phyloP scores from a whole-genome alignment of 305 asterid genomes.

The Nicotiana rustica region DNA sequence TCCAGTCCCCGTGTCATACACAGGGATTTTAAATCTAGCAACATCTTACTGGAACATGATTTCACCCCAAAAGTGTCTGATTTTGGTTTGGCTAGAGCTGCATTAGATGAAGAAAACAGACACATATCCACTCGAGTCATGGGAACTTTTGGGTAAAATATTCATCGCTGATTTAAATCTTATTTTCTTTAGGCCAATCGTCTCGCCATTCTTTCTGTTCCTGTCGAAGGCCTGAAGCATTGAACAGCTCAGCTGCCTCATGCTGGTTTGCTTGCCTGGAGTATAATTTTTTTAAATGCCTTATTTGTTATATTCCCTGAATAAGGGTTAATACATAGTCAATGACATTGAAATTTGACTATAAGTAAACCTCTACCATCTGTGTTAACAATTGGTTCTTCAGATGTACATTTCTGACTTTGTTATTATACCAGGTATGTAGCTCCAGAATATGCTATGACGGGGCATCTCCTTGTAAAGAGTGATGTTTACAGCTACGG shows the following conservation, averaged over 20 bases:
- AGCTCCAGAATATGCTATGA: constrained; percentile 99
- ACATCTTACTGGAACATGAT: constrained; percentile 87
- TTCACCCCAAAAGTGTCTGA: constrained; percentile 95
- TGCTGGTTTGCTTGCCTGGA: constrained; percentile 11
- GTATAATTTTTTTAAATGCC: constrained; percentile 6
- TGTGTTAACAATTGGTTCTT: not conserved
- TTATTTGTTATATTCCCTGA: not conserved
- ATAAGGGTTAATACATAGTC: not conserved
- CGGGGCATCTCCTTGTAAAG: constrained; percentile 96
- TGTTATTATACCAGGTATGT: constrained; percentile 63
- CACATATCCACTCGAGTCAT: constrained; percentile 97
- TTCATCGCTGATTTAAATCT: not conserved
- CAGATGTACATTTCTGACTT: constrained; percentile 31
- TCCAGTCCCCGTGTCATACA: constrained; percentile 96
- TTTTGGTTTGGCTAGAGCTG: constrained; percentile 91
- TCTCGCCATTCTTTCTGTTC: not conserved
- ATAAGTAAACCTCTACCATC: not conserved
- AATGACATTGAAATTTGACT: constrained; percentile 8
- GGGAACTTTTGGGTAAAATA: constrained; percentile 94
- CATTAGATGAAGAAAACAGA: constrained; percentile 73
- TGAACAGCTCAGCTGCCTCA: constrained; percentile 21
- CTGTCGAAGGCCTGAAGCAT: not conserved
- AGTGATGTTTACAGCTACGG: constrained; percentile 98
- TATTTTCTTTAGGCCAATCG: constrained; percentile 12
- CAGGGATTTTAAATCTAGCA: constrained; percentile 97